Percentiles rank a stretch among this genome's conserved stretches.
Evolutionary conservation across 345 rosid species (phyloP).

Genomic region (Eucalyptus erythrocorys): DNA sequence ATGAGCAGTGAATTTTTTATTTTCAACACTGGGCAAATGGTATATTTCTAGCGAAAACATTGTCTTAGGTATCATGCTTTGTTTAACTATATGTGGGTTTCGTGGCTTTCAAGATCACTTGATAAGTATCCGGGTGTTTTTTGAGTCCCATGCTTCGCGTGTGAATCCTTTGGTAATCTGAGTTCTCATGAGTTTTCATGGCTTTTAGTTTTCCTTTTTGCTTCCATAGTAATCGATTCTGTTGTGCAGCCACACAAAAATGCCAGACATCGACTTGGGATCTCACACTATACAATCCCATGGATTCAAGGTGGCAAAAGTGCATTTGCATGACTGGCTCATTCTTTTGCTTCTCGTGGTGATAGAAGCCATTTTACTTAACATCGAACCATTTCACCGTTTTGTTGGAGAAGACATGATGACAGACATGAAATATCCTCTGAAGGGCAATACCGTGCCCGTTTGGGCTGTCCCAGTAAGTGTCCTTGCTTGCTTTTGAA

Average conservation of each 20-base stretch:
- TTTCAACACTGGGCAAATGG: not conserved
- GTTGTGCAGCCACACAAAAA: not conserved
- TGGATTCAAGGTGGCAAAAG: conserved; percentile 31
- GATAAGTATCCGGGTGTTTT: not conserved
- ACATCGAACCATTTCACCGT: conserved; percentile 57
- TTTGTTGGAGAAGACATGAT: conserved; percentile 49
- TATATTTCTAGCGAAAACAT: not conserved
- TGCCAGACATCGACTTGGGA: conserved; percentile 29
- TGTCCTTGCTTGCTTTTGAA: not conserved
- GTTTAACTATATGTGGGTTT: not conserved
- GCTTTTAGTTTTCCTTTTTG: not conserved
- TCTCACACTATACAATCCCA: conserved; percentile 33
- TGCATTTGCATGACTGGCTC: conserved; percentile 41
- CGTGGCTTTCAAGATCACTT: not conserved
- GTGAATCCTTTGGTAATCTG: not conserved
- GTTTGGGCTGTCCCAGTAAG: conserved; percentile 56
- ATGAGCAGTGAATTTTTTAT: not conserved
- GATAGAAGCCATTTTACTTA: conserved; percentile 26
- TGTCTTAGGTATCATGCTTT: not conserved
- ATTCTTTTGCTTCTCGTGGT: conserved; percentile 29
- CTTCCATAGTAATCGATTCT: not conserved
- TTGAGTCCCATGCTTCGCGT: not conserved
- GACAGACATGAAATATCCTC: conserved; percentile 46
- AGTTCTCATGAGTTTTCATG: not conserved
- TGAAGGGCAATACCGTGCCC: conserved; percentile 39